These are phyloP conservation scores for Solanum chiquidenum DNA, from an alignment of 257 asterid species.

Conservation along the genomic window DNA sequence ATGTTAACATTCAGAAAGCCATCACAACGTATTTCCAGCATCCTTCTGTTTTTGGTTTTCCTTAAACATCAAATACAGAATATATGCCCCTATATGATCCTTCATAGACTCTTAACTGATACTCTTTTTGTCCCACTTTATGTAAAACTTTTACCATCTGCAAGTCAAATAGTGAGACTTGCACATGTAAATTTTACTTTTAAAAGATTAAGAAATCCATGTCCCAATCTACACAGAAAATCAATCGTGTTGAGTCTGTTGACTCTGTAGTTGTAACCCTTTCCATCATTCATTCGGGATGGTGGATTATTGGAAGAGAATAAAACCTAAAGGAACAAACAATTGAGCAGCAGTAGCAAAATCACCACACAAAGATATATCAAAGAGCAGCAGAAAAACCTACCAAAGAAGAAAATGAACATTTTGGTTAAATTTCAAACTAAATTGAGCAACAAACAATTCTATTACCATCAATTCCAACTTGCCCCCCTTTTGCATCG, in stretches of 20 bases:
- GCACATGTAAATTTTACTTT: background rate
- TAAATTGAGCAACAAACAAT: conserved; percentile 7
- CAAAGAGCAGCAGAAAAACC: background rate
- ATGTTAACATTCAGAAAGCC: background rate
- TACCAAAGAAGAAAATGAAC: background rate
- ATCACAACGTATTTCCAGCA: background rate
- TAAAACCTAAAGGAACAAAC: background rate
- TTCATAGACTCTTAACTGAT: background rate
- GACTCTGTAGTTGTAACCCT: background rate
- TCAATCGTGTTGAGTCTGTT: background rate
- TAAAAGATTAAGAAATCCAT: background rate
- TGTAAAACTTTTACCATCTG: background rate
- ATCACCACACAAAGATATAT: background rate
- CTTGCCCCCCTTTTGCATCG: conserved; percentile 28
- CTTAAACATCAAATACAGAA: background rate
- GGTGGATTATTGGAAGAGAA: background rate
- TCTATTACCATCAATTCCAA: conserved; percentile 45
- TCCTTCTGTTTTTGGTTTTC: background rate
- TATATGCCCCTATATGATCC: background rate
- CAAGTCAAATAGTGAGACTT: background rate
- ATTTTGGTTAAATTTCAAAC: background rate
- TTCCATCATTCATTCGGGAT: background rate
- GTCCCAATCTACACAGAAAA: background rate
- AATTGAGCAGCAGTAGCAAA: background rate
- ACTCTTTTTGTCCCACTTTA: background rate